Evolutionary conservation across 2,329 filamentous ascomycete genomes (phyloP).

Genomic region (Thelonectria blattea): DNA sequence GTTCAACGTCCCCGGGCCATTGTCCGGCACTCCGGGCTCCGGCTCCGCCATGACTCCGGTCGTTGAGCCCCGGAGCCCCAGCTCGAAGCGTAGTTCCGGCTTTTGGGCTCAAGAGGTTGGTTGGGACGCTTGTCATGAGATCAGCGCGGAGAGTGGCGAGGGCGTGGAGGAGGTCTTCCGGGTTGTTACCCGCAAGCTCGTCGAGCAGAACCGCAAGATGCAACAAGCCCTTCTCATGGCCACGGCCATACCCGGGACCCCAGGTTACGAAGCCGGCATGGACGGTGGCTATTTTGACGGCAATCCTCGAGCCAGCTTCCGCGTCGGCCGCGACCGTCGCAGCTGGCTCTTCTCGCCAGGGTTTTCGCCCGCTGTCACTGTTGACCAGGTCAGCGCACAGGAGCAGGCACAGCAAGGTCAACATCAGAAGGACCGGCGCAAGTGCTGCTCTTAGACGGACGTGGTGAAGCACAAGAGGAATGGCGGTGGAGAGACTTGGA

Average conservation of each 20-base stretch:
- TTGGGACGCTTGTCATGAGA: constrained; percentile 98
- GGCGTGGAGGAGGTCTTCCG: constrained; percentile 97
- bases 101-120: constrained; percentile 93
- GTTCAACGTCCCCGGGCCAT: constrained; percentile 34
- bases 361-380: constrained; percentile 58
- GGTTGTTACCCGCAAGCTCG: constrained; percentile 66
- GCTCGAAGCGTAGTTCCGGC: constrained; percentile 71
- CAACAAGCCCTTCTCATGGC: constrained; percentile 64
- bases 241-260: constrained; percentile 57
- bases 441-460: constrained; percentile 39
- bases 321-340: constrained; percentile 62
- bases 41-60: constrained; percentile 10
- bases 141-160: constrained; percentile 91
- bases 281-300: constrained; percentile 60
- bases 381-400: constrained; percentile 50
- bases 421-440: constrained; percentile 34
- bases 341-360: constrained; percentile 65
- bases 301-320: constrained; percentile 58
- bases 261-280: constrained; percentile 52
- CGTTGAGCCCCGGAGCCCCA: constrained; percentile 64
- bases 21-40: constrained; percentile 27
- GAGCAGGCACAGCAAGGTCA: constrained; percentile 36
- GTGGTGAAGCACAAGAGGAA: background rate
- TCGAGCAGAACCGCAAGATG: constrained; percentile 69
- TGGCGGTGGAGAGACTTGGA: background rate